A percentile compares a stretch with the other conserved stretches of the same genome.
Evolutionary conservation across 2,329 filamentous ascomycete species (phyloP).

Genomic region (Emmonsia crescens): DNA sequence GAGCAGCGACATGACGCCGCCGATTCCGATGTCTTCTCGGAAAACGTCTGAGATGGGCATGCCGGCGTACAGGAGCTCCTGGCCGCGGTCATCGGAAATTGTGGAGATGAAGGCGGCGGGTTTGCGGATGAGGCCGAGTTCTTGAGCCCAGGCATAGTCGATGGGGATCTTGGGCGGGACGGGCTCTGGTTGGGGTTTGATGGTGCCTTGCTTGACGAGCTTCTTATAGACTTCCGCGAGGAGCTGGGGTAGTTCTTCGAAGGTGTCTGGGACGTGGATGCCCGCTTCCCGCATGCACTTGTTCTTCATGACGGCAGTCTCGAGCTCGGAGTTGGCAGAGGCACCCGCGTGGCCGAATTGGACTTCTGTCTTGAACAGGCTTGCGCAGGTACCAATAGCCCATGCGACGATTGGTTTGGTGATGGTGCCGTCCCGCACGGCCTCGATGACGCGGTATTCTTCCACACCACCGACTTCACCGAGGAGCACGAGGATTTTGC

Average conservation of each 20-base stretch:
- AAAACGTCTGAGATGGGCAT: constrained; percentile 99
- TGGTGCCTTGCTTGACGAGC: constrained; percentile 72
- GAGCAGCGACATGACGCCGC: constrained; percentile 98
- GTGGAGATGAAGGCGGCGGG: constrained; percentile 99
- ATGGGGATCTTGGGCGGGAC: constrained; percentile 97
- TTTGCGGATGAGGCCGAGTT: constrained; percentile 98
- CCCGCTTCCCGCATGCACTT: constrained; percentile 90
- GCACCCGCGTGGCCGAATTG: constrained; percentile 98
- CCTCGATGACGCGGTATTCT: constrained; percentile 99
- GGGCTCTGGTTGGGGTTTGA: constrained; percentile 79
- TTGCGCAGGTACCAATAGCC: constrained; percentile 98
- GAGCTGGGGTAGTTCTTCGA: constrained; percentile 78
- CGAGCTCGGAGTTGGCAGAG: constrained; percentile 97
- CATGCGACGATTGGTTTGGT: constrained; percentile 98
- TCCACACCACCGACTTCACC: constrained; percentile 99
- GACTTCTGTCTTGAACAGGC: constrained; percentile 99
- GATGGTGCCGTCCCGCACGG: constrained; percentile 85
- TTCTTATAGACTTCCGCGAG: constrained; percentile 79
- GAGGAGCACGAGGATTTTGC: constrained; percentile 92
- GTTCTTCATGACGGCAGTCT: constrained; percentile 96
- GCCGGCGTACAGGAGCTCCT: constrained; percentile 95
- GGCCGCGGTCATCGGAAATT: constrained; percentile 98
- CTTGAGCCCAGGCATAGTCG: constrained; percentile 99
- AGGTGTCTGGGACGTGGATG: constrained; percentile 88
- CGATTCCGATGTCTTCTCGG: constrained; percentile 96